These are phyloP conservation scores for Populus tremula DNA, from an alignment of 345 rosid genomes.

Conservation along the genomic window DNA sequence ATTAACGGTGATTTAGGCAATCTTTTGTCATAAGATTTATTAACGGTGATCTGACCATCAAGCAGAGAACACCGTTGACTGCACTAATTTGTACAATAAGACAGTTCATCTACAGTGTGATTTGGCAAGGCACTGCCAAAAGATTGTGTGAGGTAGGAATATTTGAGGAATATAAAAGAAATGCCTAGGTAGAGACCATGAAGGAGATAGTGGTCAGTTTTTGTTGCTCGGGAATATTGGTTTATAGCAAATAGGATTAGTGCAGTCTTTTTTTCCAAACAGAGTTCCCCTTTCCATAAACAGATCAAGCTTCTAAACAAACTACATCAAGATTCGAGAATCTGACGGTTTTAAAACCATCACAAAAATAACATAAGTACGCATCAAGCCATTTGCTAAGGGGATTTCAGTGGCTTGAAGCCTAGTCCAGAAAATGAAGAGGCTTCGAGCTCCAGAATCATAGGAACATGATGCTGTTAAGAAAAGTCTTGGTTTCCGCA, in stretches of 20 bases:
- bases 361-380: not conserved
- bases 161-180: too few relatives aligned
- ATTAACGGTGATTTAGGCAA: too few relatives aligned
- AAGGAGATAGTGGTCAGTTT: not conserved
- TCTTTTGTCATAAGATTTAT: too few relatives aligned
- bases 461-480: too few relatives aligned
- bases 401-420: not conserved
- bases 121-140: too few relatives aligned
- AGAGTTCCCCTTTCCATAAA: not conserved
- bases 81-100: too few relatives aligned
- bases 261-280: not conserved
- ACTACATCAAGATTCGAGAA: not conserved
- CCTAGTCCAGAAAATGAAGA: not conserved
- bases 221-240: not conserved
- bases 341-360: not conserved
- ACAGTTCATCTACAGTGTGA: too few relatives aligned
- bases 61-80: too few relatives aligned
- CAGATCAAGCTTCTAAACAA: not conserved
- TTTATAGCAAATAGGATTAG: not conserved
- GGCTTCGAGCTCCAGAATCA: not conserved
- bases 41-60: too few relatives aligned
- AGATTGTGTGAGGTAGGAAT: too few relatives aligned
- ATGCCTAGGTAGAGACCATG: not conserved
- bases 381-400: not conserved
- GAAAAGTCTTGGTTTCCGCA: too few relatives aligned